phyloP scores from a whole-genome alignment of 1,139 yeast genomes.

The Suhomyces guaymorum region DNA sequence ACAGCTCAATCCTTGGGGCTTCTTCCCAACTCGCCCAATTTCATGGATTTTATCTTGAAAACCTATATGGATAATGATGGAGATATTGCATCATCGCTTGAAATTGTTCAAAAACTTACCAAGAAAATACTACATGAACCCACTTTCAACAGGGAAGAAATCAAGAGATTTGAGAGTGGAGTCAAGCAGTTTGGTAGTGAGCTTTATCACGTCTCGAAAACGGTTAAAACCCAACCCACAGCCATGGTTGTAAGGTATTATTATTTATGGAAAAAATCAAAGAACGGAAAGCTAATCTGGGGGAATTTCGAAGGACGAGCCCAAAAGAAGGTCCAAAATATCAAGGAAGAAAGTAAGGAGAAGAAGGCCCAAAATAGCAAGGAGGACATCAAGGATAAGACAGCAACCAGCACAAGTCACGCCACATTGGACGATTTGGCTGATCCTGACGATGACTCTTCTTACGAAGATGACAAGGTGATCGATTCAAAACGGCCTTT shows the following conservation, averaged over 20 bases:
- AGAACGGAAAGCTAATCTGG: slow-evolving; percentile 75
- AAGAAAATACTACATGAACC: slow-evolving; percentile 72
- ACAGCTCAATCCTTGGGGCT: slow-evolving; percentile 49
- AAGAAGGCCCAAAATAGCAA: slow-evolving; percentile 32
- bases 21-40: slow-evolving; percentile 64
- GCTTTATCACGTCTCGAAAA: slow-evolving; percentile 67
- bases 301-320: slow-evolving; percentile 76
- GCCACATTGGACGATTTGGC: slow-evolving; percentile 43
- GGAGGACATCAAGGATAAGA: slow-evolving; percentile 28
- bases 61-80: slow-evolving; percentile 55
- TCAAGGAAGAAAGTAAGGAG: slow-evolving; percentile 30
- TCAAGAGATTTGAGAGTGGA: slow-evolving; percentile 70
- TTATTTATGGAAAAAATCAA: slow-evolving; percentile 88
- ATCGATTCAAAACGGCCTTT: slow-evolving; percentile 35
- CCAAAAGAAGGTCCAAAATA: slow-evolving; percentile 49
- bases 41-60: slow-evolving; percentile 68
- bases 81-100: slow-evolving; percentile 48
- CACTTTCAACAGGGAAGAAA: slow-evolving; percentile 63
- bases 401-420: too few species aligned
- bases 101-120: slow-evolving; percentile 43
- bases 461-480: slow-evolving; percentile 58
- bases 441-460: slow-evolving; percentile 70
- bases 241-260: slow-evolving; percentile 83
- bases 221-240: slow-evolving; percentile 67
- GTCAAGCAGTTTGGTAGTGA: slow-evolving; percentile 78